These are phyloP conservation scores for Tremellales sp. DNA, from an alignment of 1,284 basidiomycete genomes.

Conservation along the genomic window DNA sequence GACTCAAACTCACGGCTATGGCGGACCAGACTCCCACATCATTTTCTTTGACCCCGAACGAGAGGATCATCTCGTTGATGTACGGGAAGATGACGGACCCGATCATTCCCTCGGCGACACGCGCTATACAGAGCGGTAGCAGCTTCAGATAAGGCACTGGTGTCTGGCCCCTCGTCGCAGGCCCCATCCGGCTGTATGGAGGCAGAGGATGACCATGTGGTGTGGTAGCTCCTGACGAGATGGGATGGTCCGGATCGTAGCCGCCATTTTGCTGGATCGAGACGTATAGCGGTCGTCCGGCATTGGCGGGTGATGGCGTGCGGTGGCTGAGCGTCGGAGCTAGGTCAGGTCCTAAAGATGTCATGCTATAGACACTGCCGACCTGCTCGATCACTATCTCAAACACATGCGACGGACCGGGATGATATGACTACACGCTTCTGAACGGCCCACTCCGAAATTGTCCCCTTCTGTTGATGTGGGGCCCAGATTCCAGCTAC, in stretches of 20 bases:
- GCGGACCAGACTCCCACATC: conserved; percentile 37
- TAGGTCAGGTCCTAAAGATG: no score
- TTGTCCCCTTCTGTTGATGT: no score
- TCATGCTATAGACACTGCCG: no score
- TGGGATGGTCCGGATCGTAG: not conserved
- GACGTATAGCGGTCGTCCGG: not conserved
- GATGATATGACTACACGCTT: no score
- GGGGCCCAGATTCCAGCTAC: no score
- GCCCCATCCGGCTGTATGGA: not conserved
- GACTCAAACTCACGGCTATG: conserved; percentile 24
- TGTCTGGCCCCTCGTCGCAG: conserved; percentile 2
- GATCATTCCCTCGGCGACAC: conserved; percentile 34
- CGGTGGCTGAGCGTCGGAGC: not conserved
- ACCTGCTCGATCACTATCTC: no score
- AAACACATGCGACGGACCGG: no score
- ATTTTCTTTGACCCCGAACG: conserved; percentile 35
- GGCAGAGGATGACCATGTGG: not conserved
- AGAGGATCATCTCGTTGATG: conserved; percentile 39
- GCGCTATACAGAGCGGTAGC: conserved; percentile 27
- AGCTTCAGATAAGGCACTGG: conserved; percentile 29
- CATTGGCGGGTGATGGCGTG: not conserved
- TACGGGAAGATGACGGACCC: conserved; percentile 40
- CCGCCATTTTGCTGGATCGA: not conserved
- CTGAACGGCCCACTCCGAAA: no score
- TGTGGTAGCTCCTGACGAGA: not conserved